These are phyloP conservation scores for Auricularia cornea DNA, from an alignment of 768 basidiomycete species.

Conservation along the genomic window DNA sequence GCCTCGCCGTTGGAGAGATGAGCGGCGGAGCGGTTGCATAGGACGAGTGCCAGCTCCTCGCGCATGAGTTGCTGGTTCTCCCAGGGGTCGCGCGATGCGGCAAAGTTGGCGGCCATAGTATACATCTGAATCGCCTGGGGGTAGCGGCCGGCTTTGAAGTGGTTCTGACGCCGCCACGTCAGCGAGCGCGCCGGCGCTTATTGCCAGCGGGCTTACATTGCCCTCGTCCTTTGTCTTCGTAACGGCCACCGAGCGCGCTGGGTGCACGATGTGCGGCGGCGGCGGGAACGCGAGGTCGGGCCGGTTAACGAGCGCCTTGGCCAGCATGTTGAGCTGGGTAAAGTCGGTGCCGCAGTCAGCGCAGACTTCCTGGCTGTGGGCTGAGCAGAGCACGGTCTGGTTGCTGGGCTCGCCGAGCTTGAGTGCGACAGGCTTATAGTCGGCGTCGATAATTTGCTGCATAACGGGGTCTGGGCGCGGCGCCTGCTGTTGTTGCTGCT, in stretches of 20 bases:
- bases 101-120: slow-evolving; percentile 66
- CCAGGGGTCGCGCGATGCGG: slow-evolving; percentile 80
- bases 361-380: slow-evolving; percentile 69
- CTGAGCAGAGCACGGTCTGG: slow-evolving; percentile 49
- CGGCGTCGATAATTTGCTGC: slow-evolving; percentile 70
- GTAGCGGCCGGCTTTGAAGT: slow-evolving; percentile 71
- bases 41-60: slow-evolving; percentile 82
- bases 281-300: slow-evolving; percentile 63
- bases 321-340: slow-evolving; percentile 63
- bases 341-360: slow-evolving; percentile 68
- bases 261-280: slow-evolving; percentile 70
- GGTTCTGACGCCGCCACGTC: slow-evolving; percentile 35
- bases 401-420: slow-evolving; percentile 45
- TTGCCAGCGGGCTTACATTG: slow-evolving; percentile 52
- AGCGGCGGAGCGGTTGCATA: slow-evolving; percentile 90
- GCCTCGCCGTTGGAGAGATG: slow-evolving; percentile 69
- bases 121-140: slow-evolving; percentile 70
- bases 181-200: neutral
- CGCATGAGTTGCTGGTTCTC: slow-evolving; percentile 74
- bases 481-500: slow-evolving; percentile 28
- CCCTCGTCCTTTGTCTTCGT: slow-evolving; percentile 86
- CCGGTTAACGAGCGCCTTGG: slow-evolving; percentile 58
- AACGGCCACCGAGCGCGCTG: slow-evolving; percentile 65
- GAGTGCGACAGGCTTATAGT: slow-evolving; percentile 52
- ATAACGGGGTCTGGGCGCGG: slow-evolving; percentile 60